These are phyloP conservation scores for Cercospora berteroae DNA, from an alignment of 2,329 filamentous ascomycete genomes.

Conservation along the genomic window DNA sequence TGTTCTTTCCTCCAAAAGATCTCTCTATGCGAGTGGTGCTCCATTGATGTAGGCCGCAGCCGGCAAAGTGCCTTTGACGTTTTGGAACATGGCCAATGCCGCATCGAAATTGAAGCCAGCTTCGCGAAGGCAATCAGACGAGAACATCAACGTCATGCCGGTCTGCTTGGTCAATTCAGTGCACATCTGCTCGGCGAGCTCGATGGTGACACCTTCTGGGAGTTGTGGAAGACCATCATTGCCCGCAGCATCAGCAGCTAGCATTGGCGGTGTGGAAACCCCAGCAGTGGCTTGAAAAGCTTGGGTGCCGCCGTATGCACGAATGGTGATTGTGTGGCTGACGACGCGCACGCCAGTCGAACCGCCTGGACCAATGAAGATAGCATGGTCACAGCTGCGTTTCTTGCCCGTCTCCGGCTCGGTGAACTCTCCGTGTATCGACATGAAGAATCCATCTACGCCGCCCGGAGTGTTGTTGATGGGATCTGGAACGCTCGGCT, in stretches of 20 bases:
- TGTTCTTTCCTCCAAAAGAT: background rate
- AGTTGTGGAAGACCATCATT: constrained; percentile 25
- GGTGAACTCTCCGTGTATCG: constrained; percentile 80
- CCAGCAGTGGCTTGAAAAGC: constrained; percentile 47
- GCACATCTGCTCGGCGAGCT: constrained; percentile 56
- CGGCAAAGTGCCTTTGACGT: constrained; percentile 61
- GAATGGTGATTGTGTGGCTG: constrained; percentile 73
- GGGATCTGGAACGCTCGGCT: constrained; percentile 69
- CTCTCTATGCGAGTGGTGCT: constrained; percentile 8
- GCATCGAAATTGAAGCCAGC: constrained; percentile 77
- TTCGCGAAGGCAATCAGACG: constrained; percentile 75
- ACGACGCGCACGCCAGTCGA: constrained; percentile 69
- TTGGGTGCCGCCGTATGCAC: constrained; percentile 61
- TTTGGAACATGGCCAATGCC: constrained; percentile 71
- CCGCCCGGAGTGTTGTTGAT: constrained; percentile 61
- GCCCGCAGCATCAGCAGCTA: constrained; percentile 18
- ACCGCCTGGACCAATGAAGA: constrained; percentile 66
- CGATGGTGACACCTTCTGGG: constrained; percentile 33
- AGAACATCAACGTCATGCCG: constrained; percentile 75
- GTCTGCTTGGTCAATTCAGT: constrained; percentile 72
- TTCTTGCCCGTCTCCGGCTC: constrained; percentile 61
- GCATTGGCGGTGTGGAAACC: constrained; percentile 33
- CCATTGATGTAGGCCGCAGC: constrained; percentile 42
- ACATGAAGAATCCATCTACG: constrained; percentile 75
- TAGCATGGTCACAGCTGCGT: constrained; percentile 78